Evolutionary conservation across 2,329 filamentous ascomycete species (phyloP), one percentile per base, ranked within the genome.

Genomic region (Zymoseptoria brevis): DNA sequence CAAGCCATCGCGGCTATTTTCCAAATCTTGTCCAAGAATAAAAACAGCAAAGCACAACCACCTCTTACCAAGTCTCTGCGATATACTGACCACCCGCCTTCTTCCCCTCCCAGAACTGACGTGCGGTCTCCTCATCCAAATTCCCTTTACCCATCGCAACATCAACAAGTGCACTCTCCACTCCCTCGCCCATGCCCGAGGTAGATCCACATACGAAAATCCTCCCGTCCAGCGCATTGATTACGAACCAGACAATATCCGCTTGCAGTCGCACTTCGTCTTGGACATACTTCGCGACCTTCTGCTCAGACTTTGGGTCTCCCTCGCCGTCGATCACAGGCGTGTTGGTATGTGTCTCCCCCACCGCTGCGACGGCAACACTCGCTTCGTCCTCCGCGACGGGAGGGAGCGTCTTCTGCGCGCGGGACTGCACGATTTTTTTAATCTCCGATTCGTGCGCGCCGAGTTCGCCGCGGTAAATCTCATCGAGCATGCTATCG

Each of bases 241-340:
- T 89, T 64, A 97, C 91, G 74, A 90, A 96, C 94, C 94, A 99
- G 16, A 97, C 93, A n/a, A 97, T 82, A 71, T 97, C 94, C 1
- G 92, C 90, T 73, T 97, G 94, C 64, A 89, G 82, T 9, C 84
- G 81, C 8, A 99, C 93, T 75, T 97, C 94, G 69, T 99, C 94
- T 72, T 99, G 94, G 1, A 99, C 94, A 71, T 99, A 99, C 65
- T 88, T 87, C 63, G 90, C 89, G 67, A 91, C 88, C 52, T 88
- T 75, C 56, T 71, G 66, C 54, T 68, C 62, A 65, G 89, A 54
- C 80, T 82, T 56, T 86, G 86, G 66, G 83, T 94, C 84, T 9
- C 92, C 87, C 19, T 63, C 63, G 57, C 62, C 61, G 41, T 60
- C 58, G 3, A 45, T 6, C 5, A 45, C 35, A 7, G 35, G 13